Base-by-base conservation (phyloP, 2,329 filamentous ascomycete genomes). In the Cercospora citrullina region DNA sequence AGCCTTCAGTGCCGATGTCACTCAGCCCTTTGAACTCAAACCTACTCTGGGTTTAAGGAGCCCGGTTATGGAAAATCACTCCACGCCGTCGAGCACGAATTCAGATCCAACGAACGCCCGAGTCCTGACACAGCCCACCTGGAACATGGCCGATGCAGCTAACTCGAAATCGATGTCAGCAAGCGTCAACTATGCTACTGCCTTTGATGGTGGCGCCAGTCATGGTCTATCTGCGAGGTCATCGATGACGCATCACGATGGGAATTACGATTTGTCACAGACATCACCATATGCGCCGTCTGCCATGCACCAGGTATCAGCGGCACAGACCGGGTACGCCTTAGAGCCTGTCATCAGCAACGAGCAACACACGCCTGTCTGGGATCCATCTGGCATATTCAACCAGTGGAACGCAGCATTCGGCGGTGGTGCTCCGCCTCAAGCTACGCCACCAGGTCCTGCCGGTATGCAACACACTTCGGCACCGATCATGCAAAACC, bases 401-500 rank as follows among this genome's bases (percentile, higher is more conserved):
- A 96, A 94, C 80, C 93, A 97, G 84, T 98, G 94, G 94, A 94
- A 96, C 80, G 90, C 91, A 77, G 94, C 94, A 72, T 98, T 97
- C 82, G 92, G 93, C 84, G 91, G 90, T 79, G 88, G 79, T 68
- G 75, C 78, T 64, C 77, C 79, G 62, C 79, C 80, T 58, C 81
- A 81, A 73, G 79, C 80, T 36, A 81, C 81, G 63, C 81, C 81
- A 71, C 80, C 80, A 51, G 65, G 76, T 76, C 58, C 73, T 33
- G 67, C 69, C 23, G 65, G 57, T 33, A 67, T 72, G 65, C 70
- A 72, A 63, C 68, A 69, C 60, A 71, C 66, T 5, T 71, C 73
- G 39, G 69, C 71, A 28, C 68, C 73, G 14, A 70, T 80, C 77
- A 80, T 76, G 66, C 65, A 72, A 14, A 72, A 78, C 78, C 79